phyloP scores from a whole-genome alignment of 495 filamentous ascomycete species.

The Neurospora sp. region DNA sequence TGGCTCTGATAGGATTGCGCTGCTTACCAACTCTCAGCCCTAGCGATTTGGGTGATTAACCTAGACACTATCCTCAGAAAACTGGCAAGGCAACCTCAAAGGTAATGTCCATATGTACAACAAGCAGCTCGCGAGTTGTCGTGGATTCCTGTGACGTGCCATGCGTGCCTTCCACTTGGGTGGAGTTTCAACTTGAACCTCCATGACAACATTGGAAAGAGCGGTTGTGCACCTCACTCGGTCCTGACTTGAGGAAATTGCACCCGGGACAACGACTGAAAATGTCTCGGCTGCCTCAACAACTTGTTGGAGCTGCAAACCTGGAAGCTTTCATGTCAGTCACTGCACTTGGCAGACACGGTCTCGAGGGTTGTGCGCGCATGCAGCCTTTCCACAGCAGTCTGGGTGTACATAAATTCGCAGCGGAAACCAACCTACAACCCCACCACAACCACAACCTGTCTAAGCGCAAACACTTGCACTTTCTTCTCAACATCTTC shows the following conservation, averaged over 20 bases:
- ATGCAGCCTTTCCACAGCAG: neutral
- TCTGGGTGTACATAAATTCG: neutral
- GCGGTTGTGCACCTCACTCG: neutral
- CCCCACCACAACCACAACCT: neutral
- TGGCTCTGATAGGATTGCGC: no score
- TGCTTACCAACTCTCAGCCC: neutral
- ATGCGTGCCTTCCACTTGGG: neutral
- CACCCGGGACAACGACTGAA: neutral
- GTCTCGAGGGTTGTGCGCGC: neutral
- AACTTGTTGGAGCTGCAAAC: neutral
- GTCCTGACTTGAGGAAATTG: neutral
- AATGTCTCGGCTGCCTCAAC: neutral
- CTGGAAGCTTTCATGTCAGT: neutral
- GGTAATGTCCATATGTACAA: neutral
- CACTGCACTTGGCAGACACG: neutral
- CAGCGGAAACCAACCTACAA: neutral
- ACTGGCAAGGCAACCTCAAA: neutral
- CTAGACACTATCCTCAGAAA: neutral
- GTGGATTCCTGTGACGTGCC: neutral
- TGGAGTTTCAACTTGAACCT: neutral
- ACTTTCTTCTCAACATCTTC: neutral
- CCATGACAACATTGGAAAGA: neutral
- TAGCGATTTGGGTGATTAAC: neutral
- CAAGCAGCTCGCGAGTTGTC: neutral
- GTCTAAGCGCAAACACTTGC: neutral